Evolutionary conservation across 768 basidiomycete species (phyloP).

Genomic region (Mrakia gelida): DNA sequence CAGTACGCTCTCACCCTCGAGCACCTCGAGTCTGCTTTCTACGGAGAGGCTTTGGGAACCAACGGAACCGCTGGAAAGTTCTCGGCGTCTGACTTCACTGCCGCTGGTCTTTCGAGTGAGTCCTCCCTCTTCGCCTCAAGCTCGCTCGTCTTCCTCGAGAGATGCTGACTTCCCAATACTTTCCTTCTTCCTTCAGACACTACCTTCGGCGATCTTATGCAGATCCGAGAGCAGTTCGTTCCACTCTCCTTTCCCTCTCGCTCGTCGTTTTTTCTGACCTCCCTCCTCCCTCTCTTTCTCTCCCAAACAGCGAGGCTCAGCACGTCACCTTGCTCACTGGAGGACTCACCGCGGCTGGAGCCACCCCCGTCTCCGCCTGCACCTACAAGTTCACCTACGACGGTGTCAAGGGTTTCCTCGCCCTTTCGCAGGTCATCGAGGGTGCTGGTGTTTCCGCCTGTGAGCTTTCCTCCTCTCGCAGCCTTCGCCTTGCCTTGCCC

Average conservation of each 20-base stretch:
- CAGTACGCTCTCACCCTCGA: slow-evolving; percentile 20
- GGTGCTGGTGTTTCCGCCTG: slow-evolving; percentile 11
- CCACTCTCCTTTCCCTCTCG: background rate
- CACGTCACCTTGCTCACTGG: background rate
- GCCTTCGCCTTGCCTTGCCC: no score
- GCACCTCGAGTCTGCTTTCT: slow-evolving; percentile 10
- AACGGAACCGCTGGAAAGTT: slow-evolving; percentile 1
- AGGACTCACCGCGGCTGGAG: slow-evolving; percentile 13
- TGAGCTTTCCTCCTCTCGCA: no score
- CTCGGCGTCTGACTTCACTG: background rate
- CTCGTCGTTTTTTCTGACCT: background rate
- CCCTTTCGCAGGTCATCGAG: slow-evolving; percentile 16
- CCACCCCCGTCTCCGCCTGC: slow-evolving; percentile 9
- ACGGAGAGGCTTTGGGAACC: background rate
- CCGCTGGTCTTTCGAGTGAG: background rate
- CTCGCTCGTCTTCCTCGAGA: background rate
- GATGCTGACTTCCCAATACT: background rate
- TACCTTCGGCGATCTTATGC: background rate
- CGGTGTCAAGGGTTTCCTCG: slow-evolving; percentile 11
- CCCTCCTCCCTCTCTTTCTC: background rate
- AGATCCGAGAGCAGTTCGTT: slow-evolving; percentile 10
- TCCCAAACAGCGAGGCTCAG: background rate
- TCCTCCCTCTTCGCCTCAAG: background rate
- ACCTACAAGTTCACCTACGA: slow-evolving; percentile 19
- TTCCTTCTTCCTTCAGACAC: background rate